Evolutionary conservation across 345 rosid genomes (phyloP).

Genomic region (Rhodamnia rubescens): DNA sequence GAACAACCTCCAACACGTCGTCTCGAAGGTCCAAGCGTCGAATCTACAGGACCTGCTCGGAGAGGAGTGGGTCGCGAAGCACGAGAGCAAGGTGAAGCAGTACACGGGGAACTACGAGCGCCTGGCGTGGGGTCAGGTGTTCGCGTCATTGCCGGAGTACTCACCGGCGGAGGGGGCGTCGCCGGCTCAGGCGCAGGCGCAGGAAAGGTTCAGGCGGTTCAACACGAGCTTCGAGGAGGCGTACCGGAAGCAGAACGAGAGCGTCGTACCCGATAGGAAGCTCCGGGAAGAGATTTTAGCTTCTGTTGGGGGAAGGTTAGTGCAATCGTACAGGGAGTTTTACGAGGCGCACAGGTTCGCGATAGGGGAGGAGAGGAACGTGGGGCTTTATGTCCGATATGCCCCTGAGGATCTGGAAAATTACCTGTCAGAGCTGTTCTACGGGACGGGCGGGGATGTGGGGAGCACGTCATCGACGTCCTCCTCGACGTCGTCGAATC

Average conservation of each 20-base stretch:
- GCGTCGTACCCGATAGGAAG: constrained; percentile 34
- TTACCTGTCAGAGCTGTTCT: constrained; percentile 38
- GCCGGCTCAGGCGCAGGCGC: constrained; percentile 19
- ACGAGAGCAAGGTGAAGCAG: constrained; percentile 37
- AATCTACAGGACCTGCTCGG: constrained; percentile 40
- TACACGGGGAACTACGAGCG: constrained; percentile 42
- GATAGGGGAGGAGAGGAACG: constrained; percentile 8
- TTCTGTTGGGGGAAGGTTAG: constrained; percentile 28
- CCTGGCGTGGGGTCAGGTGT: constrained; percentile 40
- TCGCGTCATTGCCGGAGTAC: constrained; percentile 27
- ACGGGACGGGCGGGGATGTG: constrained; percentile 1
- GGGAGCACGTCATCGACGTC: neutral
- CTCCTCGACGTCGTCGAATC: neutral
- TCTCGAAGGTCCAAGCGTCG: constrained; percentile 34
- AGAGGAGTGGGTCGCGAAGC: constrained; percentile 43
- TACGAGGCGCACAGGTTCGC: constrained; percentile 26
- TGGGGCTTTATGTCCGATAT: constrained; percentile 20
- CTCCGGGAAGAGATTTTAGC: constrained; percentile 44
- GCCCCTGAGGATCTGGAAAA: constrained; percentile 50
- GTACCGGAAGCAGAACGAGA: constrained; percentile 29
- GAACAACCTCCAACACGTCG: constrained; percentile 54
- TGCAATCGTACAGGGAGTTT: constrained; percentile 34
- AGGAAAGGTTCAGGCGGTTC: constrained; percentile 31
- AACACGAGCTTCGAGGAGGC: constrained; percentile 45
- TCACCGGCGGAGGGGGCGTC: constrained; percentile 11